Evolutionary conservation across 495 filamentous ascomycete species (phyloP).

Genomic region (Beverwykella pulmonaria): DNA sequence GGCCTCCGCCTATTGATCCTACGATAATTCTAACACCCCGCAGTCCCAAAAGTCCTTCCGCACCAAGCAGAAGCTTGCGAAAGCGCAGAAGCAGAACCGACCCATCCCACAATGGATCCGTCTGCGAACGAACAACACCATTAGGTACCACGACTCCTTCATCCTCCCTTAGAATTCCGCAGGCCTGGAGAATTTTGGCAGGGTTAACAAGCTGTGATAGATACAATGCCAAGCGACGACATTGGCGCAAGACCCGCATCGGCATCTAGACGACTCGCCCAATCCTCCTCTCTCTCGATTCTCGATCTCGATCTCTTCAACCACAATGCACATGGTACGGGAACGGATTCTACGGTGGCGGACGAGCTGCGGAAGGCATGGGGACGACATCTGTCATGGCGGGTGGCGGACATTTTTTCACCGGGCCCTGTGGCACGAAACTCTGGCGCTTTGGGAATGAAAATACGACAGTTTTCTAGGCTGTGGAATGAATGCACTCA

Average conservation of each 20-base stretch:
- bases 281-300: slow-evolving; percentile 15
- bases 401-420: slow-evolving; percentile 14
- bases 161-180: background rate
- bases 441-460: slow-evolving; percentile 35
- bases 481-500: slow-evolving; percentile 21
- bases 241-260: slow-evolving; percentile 99
- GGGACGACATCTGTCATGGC: background rate
- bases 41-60: slow-evolving; percentile 99
- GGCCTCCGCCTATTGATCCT: background rate
- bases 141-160: slow-evolving; percentile 67
- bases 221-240: slow-evolving; percentile 99
- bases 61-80: slow-evolving; percentile 99
- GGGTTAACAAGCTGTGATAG: slow-evolving; percentile 51
- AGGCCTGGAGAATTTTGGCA: background rate
- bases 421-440: background rate
- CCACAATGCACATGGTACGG: slow-evolving; percentile 23
- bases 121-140: slow-evolving; percentile 96
- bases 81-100: slow-evolving; percentile 99
- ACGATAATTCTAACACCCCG: slow-evolving; percentile 2
- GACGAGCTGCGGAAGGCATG: slow-evolving; percentile 14
- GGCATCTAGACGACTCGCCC: slow-evolving; percentile 72
- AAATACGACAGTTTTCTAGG: slow-evolving; percentile 17
- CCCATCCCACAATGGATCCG: slow-evolving; percentile 99
- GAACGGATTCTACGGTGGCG: slow-evolving; percentile 22
- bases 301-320: slow-evolving; percentile 15